phyloP scores from a whole-genome alignment of 2,329 filamentous ascomycete genomes.

The Stenocarpella maydis region DNA sequence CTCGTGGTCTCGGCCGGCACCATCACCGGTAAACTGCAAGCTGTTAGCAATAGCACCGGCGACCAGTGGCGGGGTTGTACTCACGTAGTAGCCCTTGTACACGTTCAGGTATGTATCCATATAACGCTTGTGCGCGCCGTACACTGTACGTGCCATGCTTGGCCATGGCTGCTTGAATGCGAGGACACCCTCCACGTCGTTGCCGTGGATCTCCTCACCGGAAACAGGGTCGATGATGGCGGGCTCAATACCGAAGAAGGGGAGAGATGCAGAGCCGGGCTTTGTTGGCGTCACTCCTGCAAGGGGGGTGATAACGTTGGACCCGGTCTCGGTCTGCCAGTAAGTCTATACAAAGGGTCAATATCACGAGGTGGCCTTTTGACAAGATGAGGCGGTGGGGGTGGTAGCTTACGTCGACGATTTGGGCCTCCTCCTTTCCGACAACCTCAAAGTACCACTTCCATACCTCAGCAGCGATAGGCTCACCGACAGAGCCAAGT shows the following conservation, averaged over 20 bases:
- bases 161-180: conserved; percentile 99
- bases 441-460: conserved; percentile 99
- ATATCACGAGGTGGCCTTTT: not conserved
- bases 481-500: conserved; percentile 94
- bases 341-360: conserved; percentile 74
- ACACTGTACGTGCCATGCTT: conserved; percentile 97
- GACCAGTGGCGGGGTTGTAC: conserved; percentile 47
- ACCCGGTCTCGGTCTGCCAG: conserved; percentile 99
- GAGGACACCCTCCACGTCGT: conserved; percentile 96
- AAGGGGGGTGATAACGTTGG: conserved; percentile 92
- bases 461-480: conserved; percentile 97
- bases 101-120: conserved; percentile 99
- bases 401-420: conserved; percentile 81
- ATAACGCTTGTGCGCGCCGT: conserved; percentile 96
- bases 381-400: not conserved
- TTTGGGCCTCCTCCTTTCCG: conserved; percentile 89
- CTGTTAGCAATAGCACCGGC: not conserved
- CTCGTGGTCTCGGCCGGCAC: conserved; percentile 94
- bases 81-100: conserved; percentile 96
- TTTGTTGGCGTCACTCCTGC: conserved; percentile 96
- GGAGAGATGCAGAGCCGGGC: conserved; percentile 92
- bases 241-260: conserved; percentile 98
- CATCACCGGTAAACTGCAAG: conserved; percentile 84
- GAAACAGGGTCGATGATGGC: conserved; percentile 97
- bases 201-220: conserved; percentile 90